Base-by-base conservation (phyloP, 805 yeast genomes). In the Schwanniomyces pseudopolymorphus region DNA sequence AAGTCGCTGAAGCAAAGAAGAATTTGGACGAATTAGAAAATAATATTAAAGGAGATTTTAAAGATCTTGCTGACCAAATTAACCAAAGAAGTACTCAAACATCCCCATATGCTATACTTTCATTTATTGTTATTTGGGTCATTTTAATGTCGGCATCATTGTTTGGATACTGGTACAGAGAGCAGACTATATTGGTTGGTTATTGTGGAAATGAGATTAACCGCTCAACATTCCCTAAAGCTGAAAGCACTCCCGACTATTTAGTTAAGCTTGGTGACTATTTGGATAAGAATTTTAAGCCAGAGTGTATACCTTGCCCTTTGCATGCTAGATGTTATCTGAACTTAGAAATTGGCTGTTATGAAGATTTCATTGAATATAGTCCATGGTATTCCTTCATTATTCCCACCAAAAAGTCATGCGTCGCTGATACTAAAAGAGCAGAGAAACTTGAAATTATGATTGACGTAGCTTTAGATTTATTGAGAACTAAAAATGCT, bases 281-380 rank as follows among this genome's bases (percentile, higher is more conserved):
- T 46, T 62, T 86, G 46, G 79, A 77, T 41, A 47, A 59, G 0
- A 57, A 65, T 35, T 60, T 76, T 42, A 75, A 76, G 41, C 95
- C 96, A 2, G 39, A 54, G 0, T 92, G 99, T 67, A 67, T 78
- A 3, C 79, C 79, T 21, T 92, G 98, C 60, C 97, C 98, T 1
- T 78, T 74, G 3, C 84, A 91, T 66, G 94, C 91, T 0, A 71
- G 79, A 33, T 92, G 98, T 66, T 81, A 75, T 52, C 79, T 81
- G 20, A 61, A 74, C 39, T 70, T 86, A 55, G 70, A 75, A 43
- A 58, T 87, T 7, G 81, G 77, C 46, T 92, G 99, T 65, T 83
- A 80, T 54, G 83, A 82, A 39, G 96, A 85, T 46, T 87, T 72
- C 59, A 61, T 79, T 39, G 74, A 70, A 28, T 58, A 59, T 33